Evolutionary conservation across 805 yeast species (phyloP), one percentile per base, ranked within the genome.

Genomic region (Zygosaccharomyces bisporus): DNA sequence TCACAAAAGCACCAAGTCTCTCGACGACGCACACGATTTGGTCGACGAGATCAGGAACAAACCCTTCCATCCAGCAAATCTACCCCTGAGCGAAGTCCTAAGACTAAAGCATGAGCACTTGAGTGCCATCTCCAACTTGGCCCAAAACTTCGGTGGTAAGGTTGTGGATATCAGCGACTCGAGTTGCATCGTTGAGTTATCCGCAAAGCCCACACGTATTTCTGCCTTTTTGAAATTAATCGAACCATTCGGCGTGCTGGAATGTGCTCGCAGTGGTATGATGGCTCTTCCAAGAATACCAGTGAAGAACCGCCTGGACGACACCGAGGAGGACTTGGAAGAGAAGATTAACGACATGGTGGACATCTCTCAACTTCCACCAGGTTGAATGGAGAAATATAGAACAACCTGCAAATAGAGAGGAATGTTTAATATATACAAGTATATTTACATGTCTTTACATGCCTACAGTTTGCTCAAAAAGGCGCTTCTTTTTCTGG

Each of bases 281-380:
- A 89, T 93, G 91, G 99, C 98, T 7, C 76, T 93, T 59, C 95
- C 98, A 61, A 83, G 97, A 77, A 87, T 98, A 39, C 96, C 96
- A 34, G 70, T 89, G 55, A 86, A 82, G 52, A 59, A 61, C 30
- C 70, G 65, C 34, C 76, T 70, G 14, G 75, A 71, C 17, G 83
- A 76, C 7, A 71, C 72, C 24, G 68, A 69, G 12, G 71, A 71
- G 50, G 80, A 77, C 48, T 85, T 82, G 27, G 72, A 73, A 18
- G 71, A 80, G 18, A 54, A 59, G 49, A 60, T 63, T 20, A 67
- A 72, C 44, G 86, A 84, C 44, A 78, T 80, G 54, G 95, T 89
- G 49, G 98, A 91, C 66, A 84, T 83, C 53, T 77, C 91, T 43
- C 87, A 83, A 68, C 76, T 91, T 60, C 99, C 99, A 50, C 99